Evolutionary conservation across 768 basidiomycete species (phyloP).

Genomic region (Tricholomella constricta): DNA sequence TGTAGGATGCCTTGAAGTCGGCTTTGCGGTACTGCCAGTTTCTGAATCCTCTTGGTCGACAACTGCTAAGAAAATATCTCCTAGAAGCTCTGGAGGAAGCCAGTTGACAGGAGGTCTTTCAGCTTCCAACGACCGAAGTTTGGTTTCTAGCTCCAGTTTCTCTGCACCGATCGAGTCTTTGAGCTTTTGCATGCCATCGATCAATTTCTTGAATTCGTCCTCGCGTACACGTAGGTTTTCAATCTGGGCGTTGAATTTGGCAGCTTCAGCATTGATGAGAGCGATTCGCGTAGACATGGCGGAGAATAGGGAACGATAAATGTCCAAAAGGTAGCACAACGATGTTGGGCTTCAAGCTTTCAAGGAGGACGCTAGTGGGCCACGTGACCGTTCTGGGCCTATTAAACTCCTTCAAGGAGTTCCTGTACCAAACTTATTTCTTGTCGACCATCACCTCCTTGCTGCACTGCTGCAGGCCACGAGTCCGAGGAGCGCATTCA

Average conservation of each 20-base stretch:
- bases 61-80: constrained; percentile 40
- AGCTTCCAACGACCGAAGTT: constrained; percentile 33
- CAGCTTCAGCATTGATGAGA: constrained; percentile 38
- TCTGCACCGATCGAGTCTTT: constrained; percentile 37
- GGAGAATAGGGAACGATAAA: background rate
- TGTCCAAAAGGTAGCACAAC: too few relatives aligned
- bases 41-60: too few relatives aligned
- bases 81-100: constrained; percentile 51
- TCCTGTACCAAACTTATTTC: too few relatives aligned
- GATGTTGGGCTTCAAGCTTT: background rate
- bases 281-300: background rate
- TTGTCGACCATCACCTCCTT: too few relatives aligned
- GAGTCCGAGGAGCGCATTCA: too few relatives aligned
- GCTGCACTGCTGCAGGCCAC: too few relatives aligned
- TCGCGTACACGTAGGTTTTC: constrained; percentile 37
- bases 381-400: background rate
- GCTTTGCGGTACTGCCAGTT: too few relatives aligned
- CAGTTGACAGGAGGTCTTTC: constrained; percentile 49
- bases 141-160: constrained; percentile 28
- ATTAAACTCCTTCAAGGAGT: too few relatives aligned
- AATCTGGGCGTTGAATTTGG: constrained; percentile 40
- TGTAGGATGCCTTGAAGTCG: too few relatives aligned
- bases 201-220: constrained; percentile 39
- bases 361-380: too few relatives aligned
- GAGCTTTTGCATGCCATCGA: constrained; percentile 41